These are phyloP conservation scores for Annulohypoxylon maeteangense DNA, from an alignment of 495 filamentous ascomycete genomes.

Conservation along the genomic window DNA sequence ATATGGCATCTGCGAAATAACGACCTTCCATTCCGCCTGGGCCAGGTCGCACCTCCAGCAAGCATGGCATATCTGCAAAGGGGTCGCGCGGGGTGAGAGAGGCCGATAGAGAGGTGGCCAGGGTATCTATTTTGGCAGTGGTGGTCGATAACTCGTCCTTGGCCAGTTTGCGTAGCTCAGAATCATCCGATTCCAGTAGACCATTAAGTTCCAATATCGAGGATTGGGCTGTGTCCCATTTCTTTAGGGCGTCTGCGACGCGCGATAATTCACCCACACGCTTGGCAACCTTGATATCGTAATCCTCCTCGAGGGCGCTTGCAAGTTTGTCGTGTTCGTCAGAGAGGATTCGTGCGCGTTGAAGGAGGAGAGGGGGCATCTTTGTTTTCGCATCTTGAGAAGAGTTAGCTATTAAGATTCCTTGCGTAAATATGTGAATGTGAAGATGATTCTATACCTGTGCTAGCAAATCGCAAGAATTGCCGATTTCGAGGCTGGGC, in stretches of 20 bases:
- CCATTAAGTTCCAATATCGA: conserved; percentile 63
- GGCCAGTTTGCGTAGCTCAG: conserved; percentile 71
- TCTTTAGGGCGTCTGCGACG: conserved; percentile 73
- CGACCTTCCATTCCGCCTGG: conserved; percentile 93
- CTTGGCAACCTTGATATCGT: conserved; percentile 78
- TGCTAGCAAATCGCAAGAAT: conserved; percentile 58
- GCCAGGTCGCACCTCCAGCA: conserved; percentile 91
- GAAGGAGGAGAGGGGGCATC: conserved; percentile 53
- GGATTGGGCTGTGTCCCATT: conserved; percentile 72
- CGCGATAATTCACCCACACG: conserved; percentile 77
- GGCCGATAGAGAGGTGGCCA: conserved; percentile 73
- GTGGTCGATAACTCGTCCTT: conserved; percentile 77
- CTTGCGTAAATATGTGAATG: not conserved
- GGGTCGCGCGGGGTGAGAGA: conserved; percentile 88
- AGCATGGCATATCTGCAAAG: conserved; percentile 90
- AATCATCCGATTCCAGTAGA: conserved; percentile 62
- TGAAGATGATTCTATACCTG: conserved; percentile 50
- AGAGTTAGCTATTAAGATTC: conserved; percentile 25
- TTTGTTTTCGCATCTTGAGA: conserved; percentile 24
- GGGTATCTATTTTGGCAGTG: conserved; percentile 63
- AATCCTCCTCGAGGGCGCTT: conserved; percentile 67
- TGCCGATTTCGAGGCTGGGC: conserved; percentile 48
- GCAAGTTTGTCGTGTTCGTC: conserved; percentile 69
- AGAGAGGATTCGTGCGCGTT: conserved; percentile 53
- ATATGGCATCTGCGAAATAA: conserved; percentile 85